A percentile compares a stretch with the other conserved stretches of the same genome.
phyloP scores from a whole-genome alignment of 441 rosid species.

The Pelargonium cotyledonis region DNA sequence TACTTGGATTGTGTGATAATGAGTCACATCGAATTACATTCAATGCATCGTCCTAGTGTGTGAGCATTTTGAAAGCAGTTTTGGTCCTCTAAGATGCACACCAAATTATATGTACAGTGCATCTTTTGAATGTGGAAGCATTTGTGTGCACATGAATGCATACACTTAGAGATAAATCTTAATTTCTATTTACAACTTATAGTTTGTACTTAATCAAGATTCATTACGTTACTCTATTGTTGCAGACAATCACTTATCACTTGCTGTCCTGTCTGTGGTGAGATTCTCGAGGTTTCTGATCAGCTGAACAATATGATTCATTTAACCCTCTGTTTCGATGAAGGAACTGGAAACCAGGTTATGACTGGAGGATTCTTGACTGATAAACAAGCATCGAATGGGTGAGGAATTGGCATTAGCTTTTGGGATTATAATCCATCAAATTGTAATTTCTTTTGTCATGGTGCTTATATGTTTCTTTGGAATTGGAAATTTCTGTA shows the following conservation, averaged over 20 bases:
- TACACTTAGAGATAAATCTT: too few species aligned
- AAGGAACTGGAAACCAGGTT: constrained; percentile 84
- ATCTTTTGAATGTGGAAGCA: too few species aligned
- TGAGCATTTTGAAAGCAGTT: too few species aligned
- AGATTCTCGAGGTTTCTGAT: constrained; percentile 58
- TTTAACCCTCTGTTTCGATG: constrained; percentile 83
- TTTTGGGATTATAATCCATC: not conserved
- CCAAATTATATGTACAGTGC: too few species aligned
- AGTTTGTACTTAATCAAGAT: too few species aligned
- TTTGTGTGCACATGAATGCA: too few species aligned
- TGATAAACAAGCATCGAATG: constrained; percentile 89
- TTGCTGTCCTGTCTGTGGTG: constrained; percentile 87
- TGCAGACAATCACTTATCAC: constrained; percentile 74
- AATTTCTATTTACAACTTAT: too few species aligned
- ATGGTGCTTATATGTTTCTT: not conserved
- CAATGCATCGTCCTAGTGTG: too few species aligned
- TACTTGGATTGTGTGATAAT: too few species aligned
- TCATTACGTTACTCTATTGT: not conserved
- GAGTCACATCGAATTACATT: too few species aligned
- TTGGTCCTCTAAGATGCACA: too few species aligned
- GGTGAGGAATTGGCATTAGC: constrained; percentile 36
- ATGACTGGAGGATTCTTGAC: constrained; percentile 96
- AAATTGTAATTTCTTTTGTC: not conserved
- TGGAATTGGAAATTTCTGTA: constrained; percentile 15
- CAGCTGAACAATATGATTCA: constrained; percentile 75